These are phyloP conservation scores for Russula dissimulans DNA, from an alignment of 768 basidiomycete genomes.

Conservation along the genomic window DNA sequence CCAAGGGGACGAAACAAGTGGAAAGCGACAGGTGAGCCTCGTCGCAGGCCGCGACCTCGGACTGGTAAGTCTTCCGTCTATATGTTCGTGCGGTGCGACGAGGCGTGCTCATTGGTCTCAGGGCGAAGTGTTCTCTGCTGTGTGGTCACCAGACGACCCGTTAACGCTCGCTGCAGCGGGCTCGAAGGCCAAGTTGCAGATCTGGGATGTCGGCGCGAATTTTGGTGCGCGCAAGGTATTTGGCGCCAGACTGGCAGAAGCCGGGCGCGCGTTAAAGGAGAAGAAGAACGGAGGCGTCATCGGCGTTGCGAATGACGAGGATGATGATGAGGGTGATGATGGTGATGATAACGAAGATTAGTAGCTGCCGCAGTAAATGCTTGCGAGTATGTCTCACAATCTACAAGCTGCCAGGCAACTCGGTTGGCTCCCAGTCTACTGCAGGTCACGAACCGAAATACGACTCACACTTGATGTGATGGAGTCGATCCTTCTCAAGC, in stretches of 20 bases:
- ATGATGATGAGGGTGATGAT: slow-evolving; percentile 53
- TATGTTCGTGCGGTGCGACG: neutral
- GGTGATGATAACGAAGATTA: slow-evolving; percentile 39
- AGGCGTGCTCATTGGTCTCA: slow-evolving; percentile 26
- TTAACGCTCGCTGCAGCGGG: slow-evolving; percentile 91
- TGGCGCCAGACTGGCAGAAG: slow-evolving; percentile 61
- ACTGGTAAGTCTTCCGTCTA: slow-evolving; percentile 46
- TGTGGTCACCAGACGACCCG: slow-evolving; percentile 91
- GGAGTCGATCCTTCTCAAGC: too few species aligned
- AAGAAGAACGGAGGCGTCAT: slow-evolving; percentile 58
- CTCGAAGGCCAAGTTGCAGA: slow-evolving; percentile 85
- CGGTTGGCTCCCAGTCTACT: neutral
- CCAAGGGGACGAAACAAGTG: slow-evolving; percentile 47
- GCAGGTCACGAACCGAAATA: too few species aligned
- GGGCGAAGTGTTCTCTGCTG: slow-evolving; percentile 94
- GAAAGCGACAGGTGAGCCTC: slow-evolving; percentile 69
- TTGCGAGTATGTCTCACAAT: neutral
- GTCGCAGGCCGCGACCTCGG: slow-evolving; percentile 86
- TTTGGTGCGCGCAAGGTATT: slow-evolving; percentile 77
- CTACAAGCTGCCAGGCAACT: neutral
- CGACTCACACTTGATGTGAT: too few species aligned
- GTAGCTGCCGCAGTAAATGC: neutral
- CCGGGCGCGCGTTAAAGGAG: slow-evolving; percentile 60
- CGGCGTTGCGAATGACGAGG: slow-evolving; percentile 60
- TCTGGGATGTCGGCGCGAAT: slow-evolving; percentile 92